These are phyloP conservation scores for Cardamine chenopodiifolia DNA, from an alignment of 345 rosid genomes.

Conservation along the genomic window DNA sequence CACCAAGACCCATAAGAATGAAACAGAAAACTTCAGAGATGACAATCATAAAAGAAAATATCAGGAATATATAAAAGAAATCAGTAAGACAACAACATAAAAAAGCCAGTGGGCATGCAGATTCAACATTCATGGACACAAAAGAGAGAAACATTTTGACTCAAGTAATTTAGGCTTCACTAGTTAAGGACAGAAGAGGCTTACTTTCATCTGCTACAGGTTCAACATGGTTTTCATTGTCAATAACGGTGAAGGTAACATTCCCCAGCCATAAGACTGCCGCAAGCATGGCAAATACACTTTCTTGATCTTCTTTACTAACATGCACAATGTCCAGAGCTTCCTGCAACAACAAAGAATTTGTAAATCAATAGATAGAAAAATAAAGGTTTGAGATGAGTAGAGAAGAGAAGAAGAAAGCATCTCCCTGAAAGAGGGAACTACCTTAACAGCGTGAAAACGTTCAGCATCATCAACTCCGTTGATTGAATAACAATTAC, in stretches of 20 bases:
- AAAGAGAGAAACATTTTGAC: conserved; percentile 8
- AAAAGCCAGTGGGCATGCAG: neutral
- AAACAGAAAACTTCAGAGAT: conserved; percentile 24
- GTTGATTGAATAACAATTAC: conserved; percentile 70
- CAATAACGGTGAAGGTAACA: conserved; percentile 70
- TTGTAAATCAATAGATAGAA: neutral
- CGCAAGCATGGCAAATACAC: conserved; percentile 93
- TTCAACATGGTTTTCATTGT: conserved; percentile 96
- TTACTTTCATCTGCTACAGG: conserved; percentile 83
- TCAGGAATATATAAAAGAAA: conserved; percentile 5
- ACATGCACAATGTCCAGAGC: conserved; percentile 96
- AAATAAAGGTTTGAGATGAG: conserved; percentile 18
- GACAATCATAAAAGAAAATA: neutral
- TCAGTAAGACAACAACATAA: conserved; percentile 16
- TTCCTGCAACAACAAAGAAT: conserved; percentile 59
- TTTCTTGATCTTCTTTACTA: conserved; percentile 93
- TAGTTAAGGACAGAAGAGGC: conserved; percentile 32
- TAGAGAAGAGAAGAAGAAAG: conserved; percentile 23
- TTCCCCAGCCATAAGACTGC: conserved; percentile 99
- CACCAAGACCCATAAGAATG: conserved; percentile 5
- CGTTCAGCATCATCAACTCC: conserved; percentile 89
- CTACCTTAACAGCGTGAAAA: conserved; percentile 71
- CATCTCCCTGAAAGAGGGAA: conserved; percentile 6
- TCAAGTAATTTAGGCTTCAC: conserved; percentile 7
- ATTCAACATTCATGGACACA: neutral